Evolutionary conservation across 352 stramenopile species (phyloP).

Genomic region (Phytopythium litorale): DNA sequence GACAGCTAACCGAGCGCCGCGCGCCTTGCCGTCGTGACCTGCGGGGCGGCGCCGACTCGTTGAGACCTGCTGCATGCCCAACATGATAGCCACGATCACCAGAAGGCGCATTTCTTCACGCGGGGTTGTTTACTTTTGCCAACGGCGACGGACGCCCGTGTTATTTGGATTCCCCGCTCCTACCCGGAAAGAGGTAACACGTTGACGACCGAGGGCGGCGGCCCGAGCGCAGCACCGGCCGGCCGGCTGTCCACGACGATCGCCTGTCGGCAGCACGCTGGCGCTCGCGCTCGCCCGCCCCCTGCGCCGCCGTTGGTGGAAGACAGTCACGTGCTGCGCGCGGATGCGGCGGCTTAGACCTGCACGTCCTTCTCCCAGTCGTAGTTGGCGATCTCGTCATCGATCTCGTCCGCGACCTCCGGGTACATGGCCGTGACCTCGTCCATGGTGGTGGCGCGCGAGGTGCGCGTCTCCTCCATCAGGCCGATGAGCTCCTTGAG

Average conservation of each 20-base stretch:
- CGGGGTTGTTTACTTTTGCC: constrained; percentile 3
- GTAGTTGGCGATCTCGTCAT: constrained; percentile 86
- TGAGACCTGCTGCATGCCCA: background rate
- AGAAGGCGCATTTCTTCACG: background rate
- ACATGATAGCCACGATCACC: background rate
- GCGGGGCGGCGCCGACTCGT: background rate
- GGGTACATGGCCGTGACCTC: constrained; percentile 86
- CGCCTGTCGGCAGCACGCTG: background rate
- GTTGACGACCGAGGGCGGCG: background rate
- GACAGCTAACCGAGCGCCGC: background rate
- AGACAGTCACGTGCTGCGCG: background rate
- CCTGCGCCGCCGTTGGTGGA: background rate
- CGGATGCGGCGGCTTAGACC: constrained; percentile 32
- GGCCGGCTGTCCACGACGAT: background rate
- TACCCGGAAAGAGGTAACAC: constrained; percentile 1
- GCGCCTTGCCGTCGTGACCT: background rate
- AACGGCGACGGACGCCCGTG: constrained; percentile 6
- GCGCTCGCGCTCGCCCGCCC: constrained; percentile 6
- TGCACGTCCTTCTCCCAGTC: constrained; percentile 90
- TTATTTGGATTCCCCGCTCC: background rate
- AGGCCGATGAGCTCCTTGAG: constrained; percentile 79
- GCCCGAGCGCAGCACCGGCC: background rate
- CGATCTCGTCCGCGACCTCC: constrained; percentile 81
- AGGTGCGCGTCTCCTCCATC: constrained; percentile 84
- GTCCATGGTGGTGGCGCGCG: constrained; percentile 81